Evolutionary conservation across 2,329 filamentous ascomycete genomes (phyloP).

Genomic region (Aureobasidium sp.): DNA sequence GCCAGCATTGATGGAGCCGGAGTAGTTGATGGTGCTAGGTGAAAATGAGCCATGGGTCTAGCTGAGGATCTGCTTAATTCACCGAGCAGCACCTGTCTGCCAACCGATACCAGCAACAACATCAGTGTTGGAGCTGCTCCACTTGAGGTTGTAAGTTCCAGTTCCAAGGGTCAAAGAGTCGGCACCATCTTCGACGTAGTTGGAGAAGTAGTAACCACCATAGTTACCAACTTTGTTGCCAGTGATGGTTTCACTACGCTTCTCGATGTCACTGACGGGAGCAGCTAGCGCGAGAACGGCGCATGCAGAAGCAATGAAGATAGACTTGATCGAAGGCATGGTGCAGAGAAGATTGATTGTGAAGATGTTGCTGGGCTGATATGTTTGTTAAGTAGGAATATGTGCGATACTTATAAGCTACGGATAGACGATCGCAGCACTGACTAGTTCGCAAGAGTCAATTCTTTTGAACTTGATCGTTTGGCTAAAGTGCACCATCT

Average conservation of each 20-base stretch:
- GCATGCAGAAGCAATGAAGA: neutral
- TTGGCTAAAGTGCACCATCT: no score
- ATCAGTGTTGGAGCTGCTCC: constrained; percentile 21
- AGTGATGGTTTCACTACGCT: constrained; percentile 22
- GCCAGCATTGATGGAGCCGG: constrained; percentile 50
- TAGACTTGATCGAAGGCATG: constrained; percentile 13
- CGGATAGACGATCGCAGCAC: neutral
- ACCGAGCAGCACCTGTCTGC: constrained; percentile 59
- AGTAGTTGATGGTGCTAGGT: constrained; percentile 55
- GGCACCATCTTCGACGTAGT: constrained; percentile 23
- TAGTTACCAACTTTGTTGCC: constrained; percentile 10
- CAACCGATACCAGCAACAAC: constrained; percentile 66
- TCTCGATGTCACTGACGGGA: neutral
- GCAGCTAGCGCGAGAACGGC: constrained; percentile 6
- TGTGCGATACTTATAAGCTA: neutral
- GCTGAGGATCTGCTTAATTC: constrained; percentile 23
- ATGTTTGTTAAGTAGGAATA: neutral
- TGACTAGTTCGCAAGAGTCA: neutral
- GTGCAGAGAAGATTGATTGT: neutral
- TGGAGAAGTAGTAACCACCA: constrained; percentile 24
- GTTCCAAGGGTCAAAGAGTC: constrained; percentile 21
- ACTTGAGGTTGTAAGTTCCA: constrained; percentile 22
- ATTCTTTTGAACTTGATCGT: no score
- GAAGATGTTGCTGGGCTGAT: neutral
- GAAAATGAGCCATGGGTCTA: neutral